These are phyloP conservation scores for Pseudonitzschia multiseries DNA, from an alignment of 108 stramenopile species.

Conservation along the genomic window DNA sequence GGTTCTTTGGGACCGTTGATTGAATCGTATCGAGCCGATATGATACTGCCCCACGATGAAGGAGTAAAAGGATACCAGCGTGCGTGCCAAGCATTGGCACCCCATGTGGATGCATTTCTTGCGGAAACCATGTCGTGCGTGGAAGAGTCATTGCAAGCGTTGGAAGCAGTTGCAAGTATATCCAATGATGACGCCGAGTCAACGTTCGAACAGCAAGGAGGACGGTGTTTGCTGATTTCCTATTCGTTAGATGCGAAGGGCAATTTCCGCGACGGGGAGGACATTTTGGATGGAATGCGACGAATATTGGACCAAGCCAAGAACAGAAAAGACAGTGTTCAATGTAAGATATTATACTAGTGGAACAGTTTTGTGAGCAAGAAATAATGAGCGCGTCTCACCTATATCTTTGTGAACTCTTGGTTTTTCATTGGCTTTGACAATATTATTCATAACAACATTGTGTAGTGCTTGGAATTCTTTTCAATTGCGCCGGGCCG, in stretches of 20 bases:
- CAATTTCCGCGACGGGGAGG: conserved; percentile 60
- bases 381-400: background rate
- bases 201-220: too few relatives aligned
- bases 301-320: conserved; percentile 33
- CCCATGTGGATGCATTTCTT: conserved; percentile 65
- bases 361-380: background rate
- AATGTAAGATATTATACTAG: conserved; percentile 27
- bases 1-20: conserved; percentile 78
- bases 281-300: conserved; percentile 37
- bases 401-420: background rate
- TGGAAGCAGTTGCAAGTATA: conserved; percentile 50
- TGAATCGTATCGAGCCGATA: conserved; percentile 77
- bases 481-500: conserved; percentile 84
- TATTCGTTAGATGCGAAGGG: conserved; percentile 65
- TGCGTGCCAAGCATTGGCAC: conserved; percentile 50
- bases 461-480: conserved; percentile 49
- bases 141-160: conserved; percentile 72
- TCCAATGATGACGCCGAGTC: conserved; percentile 17
- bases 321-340: conserved; percentile 21
- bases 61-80: conserved; percentile 55
- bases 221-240: conserved; percentile 58
- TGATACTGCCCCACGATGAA: conserved; percentile 53
- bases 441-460: background rate
- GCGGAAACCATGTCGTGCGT: conserved; percentile 81
- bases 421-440: background rate